Evolutionary conservation across 1,284 basidiomycete genomes (phyloP), one percentile per base, ranked within the genome.

Genomic region (Paramarasmius palmivorus): DNA sequence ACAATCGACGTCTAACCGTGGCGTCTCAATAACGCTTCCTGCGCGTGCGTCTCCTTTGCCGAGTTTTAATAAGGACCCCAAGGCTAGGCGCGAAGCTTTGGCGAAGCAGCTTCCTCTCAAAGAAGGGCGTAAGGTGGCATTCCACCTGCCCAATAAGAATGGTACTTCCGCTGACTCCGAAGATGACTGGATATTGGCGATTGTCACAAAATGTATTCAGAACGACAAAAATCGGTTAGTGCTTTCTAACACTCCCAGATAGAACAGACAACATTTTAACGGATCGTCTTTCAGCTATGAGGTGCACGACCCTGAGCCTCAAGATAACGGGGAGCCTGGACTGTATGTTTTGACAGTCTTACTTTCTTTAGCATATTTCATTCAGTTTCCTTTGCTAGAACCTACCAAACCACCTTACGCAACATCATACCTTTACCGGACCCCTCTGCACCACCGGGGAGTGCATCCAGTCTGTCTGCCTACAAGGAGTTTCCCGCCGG

Each of bases 371-470:
- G 17, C 22, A 29, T 42, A 36, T 59, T 46, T 48, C 56, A 9
- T 23, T 54, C 41, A 25, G 5, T 40, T 52, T n/a, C 26, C 26
- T 40, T 3, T 20, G 52, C 29, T 56, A 88, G 86, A 54, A 76
- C 75, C 56, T 92, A 89, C 62, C 83, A 80, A 50, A 85, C 90
- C 4, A 86, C 81, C 5, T 70, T 87, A 20, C 78, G 79, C 49
- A 77, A 83, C 19, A 84, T 92, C 39, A 86, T 92, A 54, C 90
- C 90, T 1, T 72, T 92, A 19, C 90, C 90, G 6, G 89, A 92
- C 64, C 83, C 83, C 9, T 75, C 70, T 42, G 84, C 85, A 1
- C 71, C 74, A 10, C 68, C 73, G 36, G 80, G 77, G 37, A 83
- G 70, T 61, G 76, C 86, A 0, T 75, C 84, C 17, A 88, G 90